Conservation (phyloP, 495 filamentous ascomycete species). For the Podospora fimiseda region DNA sequence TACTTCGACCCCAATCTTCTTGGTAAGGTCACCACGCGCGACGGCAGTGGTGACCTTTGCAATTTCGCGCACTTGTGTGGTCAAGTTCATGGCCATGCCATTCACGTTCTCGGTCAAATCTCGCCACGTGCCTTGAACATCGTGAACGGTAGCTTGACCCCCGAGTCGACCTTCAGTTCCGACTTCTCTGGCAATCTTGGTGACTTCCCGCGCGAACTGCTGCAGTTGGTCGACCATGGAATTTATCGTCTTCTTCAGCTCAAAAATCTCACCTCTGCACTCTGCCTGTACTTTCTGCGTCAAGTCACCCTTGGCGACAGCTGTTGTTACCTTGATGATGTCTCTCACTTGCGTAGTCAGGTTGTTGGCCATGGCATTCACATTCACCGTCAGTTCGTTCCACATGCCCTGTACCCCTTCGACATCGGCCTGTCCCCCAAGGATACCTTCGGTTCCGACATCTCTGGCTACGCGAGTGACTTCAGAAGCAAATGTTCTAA, state of each 20-base stretch:
- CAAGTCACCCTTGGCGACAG: slow-evolving; percentile 91
- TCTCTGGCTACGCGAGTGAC: slow-evolving; percentile 94
- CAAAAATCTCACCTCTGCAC: slow-evolving; percentile 92
- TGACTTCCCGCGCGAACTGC: slow-evolving; percentile 95
- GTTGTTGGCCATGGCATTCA: slow-evolving; percentile 98
- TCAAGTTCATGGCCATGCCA: slow-evolving; percentile 97
- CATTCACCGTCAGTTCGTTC: slow-evolving; percentile 96
- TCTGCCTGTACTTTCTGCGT: slow-evolving; percentile 96
- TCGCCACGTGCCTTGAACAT: slow-evolving; percentile 96
- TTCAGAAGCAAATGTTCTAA: slow-evolving; percentile 94
- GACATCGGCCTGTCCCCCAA: slow-evolving; percentile 95
- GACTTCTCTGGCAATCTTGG: slow-evolving; percentile 95
- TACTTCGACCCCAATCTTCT: slow-evolving; percentile 94
- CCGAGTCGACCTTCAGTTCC: slow-evolving; percentile 93
- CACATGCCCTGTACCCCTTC: slow-evolving; percentile 78
- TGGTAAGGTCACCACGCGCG: slow-evolving; percentile 85
- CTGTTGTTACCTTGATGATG: slow-evolving; percentile 97
- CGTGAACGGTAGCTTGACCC: slow-evolving; percentile 93
- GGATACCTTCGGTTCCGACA: slow-evolving; percentile 93
- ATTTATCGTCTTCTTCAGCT: slow-evolving; percentile 96
- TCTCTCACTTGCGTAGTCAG: slow-evolving; percentile 96
- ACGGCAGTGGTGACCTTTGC: slow-evolving; percentile 97
- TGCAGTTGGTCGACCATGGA: slow-evolving; percentile 98
- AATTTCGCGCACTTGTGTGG: slow-evolving; percentile 96
- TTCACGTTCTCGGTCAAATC: slow-evolving; percentile 97